A percentile compares a stretch with the other conserved stretches of the same genome.
phyloP scores from a whole-genome alignment of 208 protist genomes.

The Lotmaria passim region DNA sequence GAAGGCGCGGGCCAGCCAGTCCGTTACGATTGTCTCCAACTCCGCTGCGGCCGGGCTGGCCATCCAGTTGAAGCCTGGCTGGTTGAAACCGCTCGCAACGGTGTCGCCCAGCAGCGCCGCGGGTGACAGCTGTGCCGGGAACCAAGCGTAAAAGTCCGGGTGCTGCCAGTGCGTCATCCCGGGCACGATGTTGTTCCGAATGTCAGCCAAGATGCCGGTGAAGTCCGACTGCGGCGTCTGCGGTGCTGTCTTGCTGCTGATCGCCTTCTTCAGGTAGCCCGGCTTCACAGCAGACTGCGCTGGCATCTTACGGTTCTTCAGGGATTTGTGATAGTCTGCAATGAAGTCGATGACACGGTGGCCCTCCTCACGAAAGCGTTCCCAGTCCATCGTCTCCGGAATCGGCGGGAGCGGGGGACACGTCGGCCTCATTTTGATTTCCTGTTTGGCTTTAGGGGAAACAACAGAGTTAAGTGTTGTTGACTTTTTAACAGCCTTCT shows the following conservation, averaged over 20 bases:
- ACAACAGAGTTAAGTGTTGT: no score
- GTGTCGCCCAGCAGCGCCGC: slow-evolving; percentile 68
- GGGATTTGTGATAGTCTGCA: slow-evolving; percentile 38
- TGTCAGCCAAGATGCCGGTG: slow-evolving; percentile 44
- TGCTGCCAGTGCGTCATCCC: slow-evolving; percentile 82
- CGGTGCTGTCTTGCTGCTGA: slow-evolving; percentile 35
- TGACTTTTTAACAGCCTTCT: no score
- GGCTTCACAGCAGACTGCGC: slow-evolving; percentile 47
- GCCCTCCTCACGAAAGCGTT: slow-evolving; percentile 42
- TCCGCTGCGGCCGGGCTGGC: slow-evolving; percentile 59
- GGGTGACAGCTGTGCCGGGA: slow-evolving; percentile 57
- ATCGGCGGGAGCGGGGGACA: slow-evolving; percentile 41
- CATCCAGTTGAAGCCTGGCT: slow-evolving; percentile 73
- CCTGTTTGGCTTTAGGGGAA: no score
- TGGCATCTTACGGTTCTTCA: slow-evolving; percentile 43
- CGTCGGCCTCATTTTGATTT: slow-evolving; percentile 35
- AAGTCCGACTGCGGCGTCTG: slow-evolving; percentile 34
- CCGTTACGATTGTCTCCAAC: slow-evolving; percentile 67
- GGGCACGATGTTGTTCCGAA: slow-evolving; percentile 54
- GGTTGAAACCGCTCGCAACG: slow-evolving; percentile 47
- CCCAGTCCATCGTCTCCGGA: slow-evolving; percentile 47
- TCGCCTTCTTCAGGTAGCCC: slow-evolving; percentile 45
- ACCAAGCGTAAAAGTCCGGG: slow-evolving; percentile 64
- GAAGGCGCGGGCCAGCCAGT: slow-evolving; percentile 57
- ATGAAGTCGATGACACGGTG: slow-evolving; percentile 56